Evolutionary conservation across 768 basidiomycete species (phyloP).

Genomic region (Gloeopeniophorella convolvens): DNA sequence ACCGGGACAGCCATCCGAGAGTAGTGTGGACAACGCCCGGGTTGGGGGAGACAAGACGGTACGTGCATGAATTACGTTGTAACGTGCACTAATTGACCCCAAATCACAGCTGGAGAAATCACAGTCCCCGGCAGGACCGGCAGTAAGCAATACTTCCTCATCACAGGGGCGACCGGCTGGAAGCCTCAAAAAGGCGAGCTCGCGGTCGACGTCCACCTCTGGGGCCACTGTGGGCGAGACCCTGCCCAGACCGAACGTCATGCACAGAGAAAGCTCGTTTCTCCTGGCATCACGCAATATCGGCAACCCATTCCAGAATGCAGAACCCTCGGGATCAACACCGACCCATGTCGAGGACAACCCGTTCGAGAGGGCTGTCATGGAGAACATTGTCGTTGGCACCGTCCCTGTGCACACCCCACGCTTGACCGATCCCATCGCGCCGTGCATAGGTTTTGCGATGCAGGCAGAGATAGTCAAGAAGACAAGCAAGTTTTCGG

Average conservation of each 20-base stretch:
- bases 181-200: not conserved
- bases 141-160: not conserved
- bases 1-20: not conserved
- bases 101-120: not conserved
- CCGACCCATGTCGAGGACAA: constrained; percentile 4
- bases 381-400: constrained; percentile 12
- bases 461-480: constrained; percentile 19
- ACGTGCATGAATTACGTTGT: not conserved
- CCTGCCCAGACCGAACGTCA: not conserved
- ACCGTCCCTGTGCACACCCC: constrained; percentile 10
- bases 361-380: constrained; percentile 6
- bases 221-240: not conserved
- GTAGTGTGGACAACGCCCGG: not conserved
- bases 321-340: constrained; percentile 5
- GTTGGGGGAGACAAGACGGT: not conserved
- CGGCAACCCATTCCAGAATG: constrained; percentile 7
- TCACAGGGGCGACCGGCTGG: not conserved
- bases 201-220: not conserved
- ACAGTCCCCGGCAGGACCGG: not conserved
- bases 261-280: not conserved
- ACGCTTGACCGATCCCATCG: constrained; percentile 17
- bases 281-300: not conserved
- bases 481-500: constrained; percentile 1
- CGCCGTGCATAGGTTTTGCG: constrained; percentile 17
- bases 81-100: not conserved